Evolutionary conservation across 2,329 filamentous ascomycete species (phyloP), one percentile per base, ranked within the genome.

Genomic region (Verticillium dahliae): DNA sequence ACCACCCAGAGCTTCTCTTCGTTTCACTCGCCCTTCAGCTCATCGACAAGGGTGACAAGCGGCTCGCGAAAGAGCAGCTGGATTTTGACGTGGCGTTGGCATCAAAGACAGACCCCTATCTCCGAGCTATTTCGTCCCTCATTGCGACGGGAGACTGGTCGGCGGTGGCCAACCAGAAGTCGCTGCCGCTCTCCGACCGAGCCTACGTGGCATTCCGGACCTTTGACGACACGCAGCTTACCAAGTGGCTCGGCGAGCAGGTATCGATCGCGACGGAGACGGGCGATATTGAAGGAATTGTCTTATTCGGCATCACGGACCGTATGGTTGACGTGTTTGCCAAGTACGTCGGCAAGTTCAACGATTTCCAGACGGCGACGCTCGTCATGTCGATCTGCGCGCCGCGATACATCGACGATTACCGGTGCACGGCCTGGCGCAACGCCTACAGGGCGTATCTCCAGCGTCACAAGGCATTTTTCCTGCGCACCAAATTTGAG

Each of bases 101-200:
- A 33, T 85, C 83, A 62, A 84, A 89, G 63, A 86, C 88, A 0
- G 90, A 95, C 68, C 88, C 90, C 0, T 94, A 93, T 70, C 82
- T 95, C 31, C 88, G 90, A 61, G 90, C 90, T 6, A 89, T 95
- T 57, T 90, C 91, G 31, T 87, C 88, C 3, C 87, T 91, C 66
- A 90, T 95, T 63, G 87, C 88, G 10, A 91, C 87, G 0, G 88
- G 89, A 4, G 84, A 92, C 71, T 95, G 91, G 91, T 78, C 83
- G 18, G 82, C 84, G 50, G 89, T 95, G 50, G 87, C 90, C 45
- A 84, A 88, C 65, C 90, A 92, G 70, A 79, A 82, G 22, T 89
- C 90, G 34, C 81, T 96, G 2, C 88, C 90, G 1, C 81, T 95
- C 2, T 82, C 86, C 13, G 90, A 94, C 70, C 87, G 91, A 39